Evolutionary conservation across 805 yeast species (phyloP), one percentile per base, ranked within the genome.

Genomic region (Candida cerambycidarum): DNA sequence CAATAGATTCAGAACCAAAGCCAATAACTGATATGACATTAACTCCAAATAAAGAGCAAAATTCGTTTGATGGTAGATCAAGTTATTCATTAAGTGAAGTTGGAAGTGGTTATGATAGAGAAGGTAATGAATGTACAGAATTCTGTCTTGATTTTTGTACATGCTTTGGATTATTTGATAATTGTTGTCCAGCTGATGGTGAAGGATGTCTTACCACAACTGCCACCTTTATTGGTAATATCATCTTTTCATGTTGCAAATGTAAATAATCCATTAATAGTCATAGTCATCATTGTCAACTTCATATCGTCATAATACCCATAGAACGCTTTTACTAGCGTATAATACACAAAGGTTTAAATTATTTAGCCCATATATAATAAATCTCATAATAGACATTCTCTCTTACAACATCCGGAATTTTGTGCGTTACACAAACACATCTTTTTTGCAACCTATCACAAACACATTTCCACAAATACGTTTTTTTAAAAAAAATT

Each of bases 131-230:
- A 45, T 70, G 76, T 47, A 51, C 67, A 6, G 74, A 69, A 49
- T 69, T 70, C 45, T 67, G 71, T 47, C 48, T 63, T 38, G 75
- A 69, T 38, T 56, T 51, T 30, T 56, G 54, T 38, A 44, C 60
- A 14, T 70, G 76, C 48, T 70, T 70, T 42, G 75, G 76, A 1
- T 54, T 67, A 37, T 62, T 62, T 39, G 69, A 67, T 35, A 53
- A 58, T 5, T 69, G 71, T 45, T 69, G 73, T 47, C 76, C 76
- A n/a, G 45, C 61, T 31, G 54, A 55, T 13, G 71, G 71, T 3
- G 73, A 69, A 40, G 75, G 76, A 8, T 69, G 63, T 46, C 42
- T 69, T 39, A 59, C 67, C 33, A 49, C 65, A 16, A 44, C 58
- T 21, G 72, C 72, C 8, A 53, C 62, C 1, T 64, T 69, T 55